A percentile compares a stretch with the other conserved stretches of the same genome.
phyloP scores from a whole-genome alignment of 176 grass and related monocot genomes.

The Oryza glaberrima region DNA sequence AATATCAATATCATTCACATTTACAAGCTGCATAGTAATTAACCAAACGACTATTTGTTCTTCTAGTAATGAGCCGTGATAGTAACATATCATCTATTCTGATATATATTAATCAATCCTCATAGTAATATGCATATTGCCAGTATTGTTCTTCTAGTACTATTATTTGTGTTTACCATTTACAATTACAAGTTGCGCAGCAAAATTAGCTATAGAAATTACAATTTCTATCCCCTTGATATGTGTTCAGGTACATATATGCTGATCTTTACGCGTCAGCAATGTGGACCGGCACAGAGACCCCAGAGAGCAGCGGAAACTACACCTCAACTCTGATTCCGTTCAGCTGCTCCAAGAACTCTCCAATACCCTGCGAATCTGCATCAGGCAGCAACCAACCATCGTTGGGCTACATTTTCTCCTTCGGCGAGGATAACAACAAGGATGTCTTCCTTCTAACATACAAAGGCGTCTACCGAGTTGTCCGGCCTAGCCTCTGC shows the following conservation, averaged over 20 bases:
- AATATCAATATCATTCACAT: too few species aligned
- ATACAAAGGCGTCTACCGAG: constrained; percentile 76
- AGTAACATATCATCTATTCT: too few species aligned
- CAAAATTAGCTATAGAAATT: background rate
- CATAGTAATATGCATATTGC: too few species aligned
- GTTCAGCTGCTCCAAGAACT: constrained; percentile 57
- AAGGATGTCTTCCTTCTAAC: constrained; percentile 70
- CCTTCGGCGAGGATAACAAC: constrained; percentile 84
- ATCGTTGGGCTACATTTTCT: constrained; percentile 63
- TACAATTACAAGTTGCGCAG: background rate
- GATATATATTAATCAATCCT: background rate
- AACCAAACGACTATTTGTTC: too few species aligned
- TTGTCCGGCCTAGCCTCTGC: constrained; percentile 74
- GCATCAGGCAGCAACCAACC: constrained; percentile 31
- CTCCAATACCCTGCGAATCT: constrained; percentile 59
- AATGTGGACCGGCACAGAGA: constrained; percentile 75
- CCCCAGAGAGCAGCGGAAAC: constrained; percentile 69
- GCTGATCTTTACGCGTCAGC: constrained; percentile 65
- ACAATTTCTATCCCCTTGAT: background rate
- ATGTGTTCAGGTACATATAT: constrained; percentile 71
- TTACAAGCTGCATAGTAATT: too few species aligned
- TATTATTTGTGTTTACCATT: background rate
- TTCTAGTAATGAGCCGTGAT: too few species aligned
- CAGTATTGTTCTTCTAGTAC: background rate
- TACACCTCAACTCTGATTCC: constrained; percentile 49